Conservation (phyloP, 352 stramenopile species). For the Globisporangium uncinulatum region DNA sequence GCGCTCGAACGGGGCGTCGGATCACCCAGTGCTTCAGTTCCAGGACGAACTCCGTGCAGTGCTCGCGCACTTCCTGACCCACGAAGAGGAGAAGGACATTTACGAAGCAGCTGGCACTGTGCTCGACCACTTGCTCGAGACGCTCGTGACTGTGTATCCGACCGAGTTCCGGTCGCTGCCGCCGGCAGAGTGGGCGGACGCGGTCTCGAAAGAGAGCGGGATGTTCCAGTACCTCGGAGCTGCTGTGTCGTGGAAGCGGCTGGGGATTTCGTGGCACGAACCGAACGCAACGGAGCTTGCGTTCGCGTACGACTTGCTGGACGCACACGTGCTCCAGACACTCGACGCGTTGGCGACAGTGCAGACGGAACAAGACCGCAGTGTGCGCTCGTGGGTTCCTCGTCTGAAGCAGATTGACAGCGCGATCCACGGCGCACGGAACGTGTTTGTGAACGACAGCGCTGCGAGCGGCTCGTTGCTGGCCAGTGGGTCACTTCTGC, state of each 20-base stretch:
- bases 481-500: constrained; percentile 22
- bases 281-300: constrained; percentile 43
- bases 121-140: constrained; percentile 37
- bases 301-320: constrained; percentile 49
- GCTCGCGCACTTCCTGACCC: constrained; percentile 33
- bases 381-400: constrained; percentile 41
- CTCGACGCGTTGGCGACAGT: constrained; percentile 25
- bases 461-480: constrained; percentile 9
- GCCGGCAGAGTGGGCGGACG: constrained; percentile 32
- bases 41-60: constrained; percentile 33
- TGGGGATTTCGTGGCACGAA: constrained; percentile 58
- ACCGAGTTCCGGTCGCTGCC: constrained; percentile 59
- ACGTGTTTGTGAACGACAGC: constrained; percentile 34
- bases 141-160: constrained; percentile 46
- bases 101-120: constrained; percentile 40
- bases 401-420: constrained; percentile 38
- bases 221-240: constrained; percentile 61
- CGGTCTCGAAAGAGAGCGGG: constrained; percentile 27
- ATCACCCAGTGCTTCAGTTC: constrained; percentile 28
- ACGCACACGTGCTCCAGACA: constrained; percentile 34
- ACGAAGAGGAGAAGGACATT: constrained; percentile 52
- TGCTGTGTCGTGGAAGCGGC: constrained; percentile 41
- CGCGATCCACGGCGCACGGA: constrained; percentile 38
- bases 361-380: constrained; percentile 20
- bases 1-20: constrained; percentile 25